Percentiles rank a stretch among this genome's conserved stretches.
phyloP scores from a whole-genome alignment of 2,329 filamentous ascomycete species.

The Xylaria multiplex region DNA sequence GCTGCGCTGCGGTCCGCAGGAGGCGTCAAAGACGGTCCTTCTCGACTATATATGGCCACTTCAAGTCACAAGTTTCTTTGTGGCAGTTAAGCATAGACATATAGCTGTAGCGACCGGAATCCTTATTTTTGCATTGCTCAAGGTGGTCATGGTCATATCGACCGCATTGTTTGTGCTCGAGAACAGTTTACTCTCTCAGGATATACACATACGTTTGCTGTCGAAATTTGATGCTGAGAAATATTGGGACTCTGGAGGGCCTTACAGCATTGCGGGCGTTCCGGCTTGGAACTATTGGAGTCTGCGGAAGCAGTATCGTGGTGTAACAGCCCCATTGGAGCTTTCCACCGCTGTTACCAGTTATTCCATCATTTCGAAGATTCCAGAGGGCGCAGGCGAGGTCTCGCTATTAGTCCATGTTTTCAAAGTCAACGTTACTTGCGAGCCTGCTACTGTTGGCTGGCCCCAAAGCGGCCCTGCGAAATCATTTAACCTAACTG shows the following conservation, averaged over 20 bases:
- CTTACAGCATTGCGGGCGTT: neutral
- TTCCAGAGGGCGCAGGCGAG: neutral
- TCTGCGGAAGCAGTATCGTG: neutral
- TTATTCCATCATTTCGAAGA: neutral
- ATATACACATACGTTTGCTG: neutral
- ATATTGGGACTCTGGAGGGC: too few relatives aligned
- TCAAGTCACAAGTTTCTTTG: neutral
- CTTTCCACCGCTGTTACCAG: neutral
- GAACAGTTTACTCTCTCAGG: neutral
- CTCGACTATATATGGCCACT: conserved; percentile 17
- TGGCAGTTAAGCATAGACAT: conserved; percentile 8
- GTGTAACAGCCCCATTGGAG: neutral
- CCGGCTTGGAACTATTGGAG: conserved; percentile 3
- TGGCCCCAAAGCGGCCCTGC: neutral
- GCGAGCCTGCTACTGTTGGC: conserved; percentile 6
- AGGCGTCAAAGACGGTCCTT: conserved; percentile 9
- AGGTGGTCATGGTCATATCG: conserved; percentile 10
- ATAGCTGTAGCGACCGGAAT: conserved; percentile 5
- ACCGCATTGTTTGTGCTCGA: conserved; percentile 11
- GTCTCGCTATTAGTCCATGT: neutral
- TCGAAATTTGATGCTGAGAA: neutral
- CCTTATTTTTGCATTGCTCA: conserved; percentile 4
- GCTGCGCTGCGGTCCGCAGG: conserved; percentile 4
- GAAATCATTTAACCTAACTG: neutral
- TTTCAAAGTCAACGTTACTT: conserved; percentile 8